Base-by-base conservation (phyloP, 2,329 filamentous ascomycete species). In the Macroventuria anomochaeta region DNA sequence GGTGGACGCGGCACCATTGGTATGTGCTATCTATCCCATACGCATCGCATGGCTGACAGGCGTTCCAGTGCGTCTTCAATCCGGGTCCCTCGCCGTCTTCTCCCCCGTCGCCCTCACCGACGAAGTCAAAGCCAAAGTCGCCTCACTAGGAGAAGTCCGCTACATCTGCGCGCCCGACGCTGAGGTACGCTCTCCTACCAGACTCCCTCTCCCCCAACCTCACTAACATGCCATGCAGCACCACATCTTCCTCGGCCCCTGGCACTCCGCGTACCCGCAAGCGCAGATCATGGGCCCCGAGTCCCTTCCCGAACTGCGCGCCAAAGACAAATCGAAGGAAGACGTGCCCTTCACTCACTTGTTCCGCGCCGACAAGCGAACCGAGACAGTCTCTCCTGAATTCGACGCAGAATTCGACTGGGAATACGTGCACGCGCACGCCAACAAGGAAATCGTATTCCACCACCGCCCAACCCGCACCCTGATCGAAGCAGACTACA, bases 121-220 rank as follows among this genome's bases (percentile, higher is more conserved):
- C 3, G 85, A 88, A 53, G 87, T 92, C 32, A 85, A 88, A 72
- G 79, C 90, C 44, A 77, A 81, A 48, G 75, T 85, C 17, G 80
- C 85, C n/a, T 73, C 79, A 23, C 55, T 81, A 49, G 87, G 87
- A 42, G 82, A 85, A 34, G 85, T 97, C 44, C 84, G 83, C 62
- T 97, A 97, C 81, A 87, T 99, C 62, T 81, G 93, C 21, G 93
- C 95, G 0, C 85, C 89, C 1, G 95, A 99, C 74, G 82, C 90
- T 46, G 92, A 99, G 51, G 72, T 72, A 67, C 31, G 49, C n/a
- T 47, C 15, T 32, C 18, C n/a, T n/a, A n/a, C n/a, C n/a, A n/a
- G n/a, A 5, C 13, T 28, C 5, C 15, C 6, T 17, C 6, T 23
- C 8, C 7, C 4, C 3, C 29, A 36, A 11, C 7, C 17, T 38